These are phyloP conservation scores for Beta macrorhiza DNA, from an alignment of 179 eudicot genomes.

Conservation along the genomic window DNA sequence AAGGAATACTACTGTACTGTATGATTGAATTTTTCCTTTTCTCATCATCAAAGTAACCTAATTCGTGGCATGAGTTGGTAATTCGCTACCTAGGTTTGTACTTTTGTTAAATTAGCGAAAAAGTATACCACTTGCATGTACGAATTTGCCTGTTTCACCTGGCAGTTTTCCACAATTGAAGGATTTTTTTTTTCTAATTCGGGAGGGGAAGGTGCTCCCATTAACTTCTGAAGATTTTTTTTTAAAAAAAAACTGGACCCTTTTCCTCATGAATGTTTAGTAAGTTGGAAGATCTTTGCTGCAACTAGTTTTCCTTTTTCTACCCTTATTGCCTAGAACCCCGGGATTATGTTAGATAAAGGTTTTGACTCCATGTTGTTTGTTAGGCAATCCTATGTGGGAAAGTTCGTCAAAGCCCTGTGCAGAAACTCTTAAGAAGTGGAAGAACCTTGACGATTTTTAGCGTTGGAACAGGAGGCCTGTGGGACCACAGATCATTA, in stretches of 20 bases:
- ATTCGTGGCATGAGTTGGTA: no score
- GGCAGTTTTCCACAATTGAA: no score
- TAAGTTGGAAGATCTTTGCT: not conserved
- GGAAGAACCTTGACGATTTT: conserved; percentile 87
- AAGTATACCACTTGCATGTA: no score
- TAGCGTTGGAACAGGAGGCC: conserved; percentile 94
- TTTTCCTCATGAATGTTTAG: not conserved
- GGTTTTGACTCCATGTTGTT: conserved; percentile 16
- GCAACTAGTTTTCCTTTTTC: not conserved
- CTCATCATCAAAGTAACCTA: not conserved
- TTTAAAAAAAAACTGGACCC: not conserved
- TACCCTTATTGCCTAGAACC: not conserved
- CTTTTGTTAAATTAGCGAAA: no score
- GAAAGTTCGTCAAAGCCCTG: conserved; percentile 80
- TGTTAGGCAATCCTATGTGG: conserved; percentile 89
- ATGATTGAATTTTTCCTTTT: not conserved
- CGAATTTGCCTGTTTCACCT: no score
- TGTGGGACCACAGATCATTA: conserved; percentile 74
- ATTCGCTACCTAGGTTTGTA: no score
- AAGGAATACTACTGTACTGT: not conserved
- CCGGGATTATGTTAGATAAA: not conserved
- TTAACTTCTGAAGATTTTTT: no score
- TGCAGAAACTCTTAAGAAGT: conserved; percentile 89
- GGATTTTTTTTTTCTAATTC: no score
- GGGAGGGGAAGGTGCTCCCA: no score